Conservation (phyloP, 345 rosid species). For the Capsella bursapastoris region DNA sequence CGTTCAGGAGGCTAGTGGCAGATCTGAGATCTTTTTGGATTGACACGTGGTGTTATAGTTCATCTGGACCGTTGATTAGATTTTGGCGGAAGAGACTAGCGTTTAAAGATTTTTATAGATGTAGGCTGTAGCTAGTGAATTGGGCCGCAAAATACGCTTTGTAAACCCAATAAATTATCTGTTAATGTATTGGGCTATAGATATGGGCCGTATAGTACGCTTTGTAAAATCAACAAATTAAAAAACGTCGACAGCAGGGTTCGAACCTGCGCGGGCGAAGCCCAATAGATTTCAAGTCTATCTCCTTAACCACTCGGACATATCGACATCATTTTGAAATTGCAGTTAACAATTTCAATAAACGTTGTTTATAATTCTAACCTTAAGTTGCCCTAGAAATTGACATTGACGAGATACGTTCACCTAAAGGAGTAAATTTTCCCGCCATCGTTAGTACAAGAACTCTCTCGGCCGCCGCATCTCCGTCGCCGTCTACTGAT, state of each 20-base stretch:
- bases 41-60: conserved; percentile 25
- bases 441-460: conserved; percentile 40
- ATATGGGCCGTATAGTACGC: conserved; percentile 19
- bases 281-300: conserved; percentile 93
- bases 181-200: neutral
- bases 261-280: conserved; percentile 86
- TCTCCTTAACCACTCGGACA: conserved; percentile 99
- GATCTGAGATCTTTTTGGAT: conserved; percentile 27
- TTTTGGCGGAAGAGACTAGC: conserved; percentile 17
- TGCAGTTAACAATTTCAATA: fast-evolving
- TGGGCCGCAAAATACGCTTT: conserved; percentile 11
- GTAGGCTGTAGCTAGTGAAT: neutral
- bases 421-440: conserved; percentile 24
- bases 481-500: conserved; percentile 33
- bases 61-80: conserved; percentile 40
- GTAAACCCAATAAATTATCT: neutral
- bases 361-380: too few species aligned
- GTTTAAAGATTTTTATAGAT: conserved; percentile 38
- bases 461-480: conserved; percentile 36
- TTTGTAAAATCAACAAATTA: neutral
- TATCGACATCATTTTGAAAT: conserved; percentile 51
- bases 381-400: conserved; percentile 23
- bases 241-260: conserved; percentile 69
- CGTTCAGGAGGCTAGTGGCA: conserved; percentile 13
- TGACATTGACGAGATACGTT: neutral